Percentiles rank a stretch among this genome's conserved stretches.
Conservation (phyloP, 2,329 filamentous ascomycete genomes). For the Neonectria magnoliae region DNA sequence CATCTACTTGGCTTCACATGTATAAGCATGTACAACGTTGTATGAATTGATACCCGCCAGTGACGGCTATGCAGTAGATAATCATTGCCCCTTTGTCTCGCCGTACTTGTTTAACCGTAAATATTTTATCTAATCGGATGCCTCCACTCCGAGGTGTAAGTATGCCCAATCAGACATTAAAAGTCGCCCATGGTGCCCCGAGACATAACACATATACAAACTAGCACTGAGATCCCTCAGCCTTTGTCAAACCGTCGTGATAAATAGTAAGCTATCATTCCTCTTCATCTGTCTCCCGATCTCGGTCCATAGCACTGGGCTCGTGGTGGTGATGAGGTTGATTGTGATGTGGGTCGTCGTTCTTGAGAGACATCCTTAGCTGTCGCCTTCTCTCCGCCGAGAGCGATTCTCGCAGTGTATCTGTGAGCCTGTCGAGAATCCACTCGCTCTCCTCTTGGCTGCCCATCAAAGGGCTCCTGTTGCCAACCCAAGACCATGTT, state of each 20-base stretch:
- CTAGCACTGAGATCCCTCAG: neutral
- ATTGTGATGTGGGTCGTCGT: neutral
- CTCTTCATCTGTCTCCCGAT: neutral
- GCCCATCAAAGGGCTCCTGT: slow-evolving; percentile 75
- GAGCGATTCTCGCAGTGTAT: slow-evolving; percentile 57
- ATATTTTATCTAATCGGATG: neutral
- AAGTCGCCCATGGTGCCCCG: neutral
- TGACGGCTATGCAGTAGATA: neutral
- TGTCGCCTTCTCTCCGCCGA: slow-evolving; percentile 33
- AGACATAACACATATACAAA: neutral
- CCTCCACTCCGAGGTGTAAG: neutral
- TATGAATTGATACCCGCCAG: neutral
- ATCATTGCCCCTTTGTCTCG: neutral
- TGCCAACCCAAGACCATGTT: slow-evolving; percentile 78
- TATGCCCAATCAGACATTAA: neutral
- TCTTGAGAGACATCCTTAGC: slow-evolving; percentile 14
- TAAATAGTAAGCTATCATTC: neutral
- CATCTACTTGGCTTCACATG: neutral
- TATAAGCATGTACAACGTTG: neutral
- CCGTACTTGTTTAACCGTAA: neutral
- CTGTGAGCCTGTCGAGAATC: slow-evolving; percentile 73
- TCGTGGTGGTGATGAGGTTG: neutral
- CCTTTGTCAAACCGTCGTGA: neutral
- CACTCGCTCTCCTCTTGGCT: slow-evolving; percentile 75
- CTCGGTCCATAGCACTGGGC: neutral